Percentiles rank a stretch among this genome's conserved stretches.
These are phyloP conservation scores for Discostella pseudostelligera DNA, from an alignment of 108 stramenopile species.

Conservation along the genomic window DNA sequence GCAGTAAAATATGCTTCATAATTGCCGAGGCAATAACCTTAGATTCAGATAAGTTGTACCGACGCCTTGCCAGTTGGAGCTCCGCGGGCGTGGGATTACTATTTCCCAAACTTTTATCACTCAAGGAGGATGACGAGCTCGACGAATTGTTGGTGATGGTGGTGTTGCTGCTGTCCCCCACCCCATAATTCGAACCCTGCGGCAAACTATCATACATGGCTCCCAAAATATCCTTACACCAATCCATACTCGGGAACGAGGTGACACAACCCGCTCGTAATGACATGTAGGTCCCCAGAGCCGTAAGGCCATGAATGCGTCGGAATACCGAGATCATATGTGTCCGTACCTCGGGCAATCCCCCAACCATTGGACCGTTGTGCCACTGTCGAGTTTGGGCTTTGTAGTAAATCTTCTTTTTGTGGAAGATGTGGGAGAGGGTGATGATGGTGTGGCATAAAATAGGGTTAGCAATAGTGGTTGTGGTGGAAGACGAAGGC, in stretches of 20 bases:
- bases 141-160: slow-evolving; percentile 1
- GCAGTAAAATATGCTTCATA: slow-evolving; percentile 54
- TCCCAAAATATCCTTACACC: slow-evolving; percentile 20
- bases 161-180: slow-evolving; percentile 24
- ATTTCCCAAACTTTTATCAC: neutral
- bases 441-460: slow-evolving; percentile 43
- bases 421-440: slow-evolving; percentile 64
- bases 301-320: slow-evolving; percentile 48
- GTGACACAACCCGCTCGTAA: slow-evolving; percentile 30
- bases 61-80: slow-evolving; percentile 30
- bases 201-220: slow-evolving; percentile 18
- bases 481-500: no score
- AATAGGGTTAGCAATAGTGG: neutral
- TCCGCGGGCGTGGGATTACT: slow-evolving; percentile 5
- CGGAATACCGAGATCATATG: slow-evolving; percentile 67
- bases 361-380: slow-evolving; percentile 21
- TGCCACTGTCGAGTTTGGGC: slow-evolving; percentile 58
- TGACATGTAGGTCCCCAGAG: slow-evolving; percentile 54
- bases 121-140: neutral
- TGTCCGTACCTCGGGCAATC: slow-evolving; percentile 62
- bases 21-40: slow-evolving; percentile 49
- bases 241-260: slow-evolving; percentile 47
- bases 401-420: slow-evolving; percentile 79
- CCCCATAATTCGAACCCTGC: neutral
- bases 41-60: slow-evolving; percentile 36